Evolutionary conservation across 2,329 filamentous ascomycete species (phyloP).

Genomic region (Penicillium griseofulvum): DNA sequence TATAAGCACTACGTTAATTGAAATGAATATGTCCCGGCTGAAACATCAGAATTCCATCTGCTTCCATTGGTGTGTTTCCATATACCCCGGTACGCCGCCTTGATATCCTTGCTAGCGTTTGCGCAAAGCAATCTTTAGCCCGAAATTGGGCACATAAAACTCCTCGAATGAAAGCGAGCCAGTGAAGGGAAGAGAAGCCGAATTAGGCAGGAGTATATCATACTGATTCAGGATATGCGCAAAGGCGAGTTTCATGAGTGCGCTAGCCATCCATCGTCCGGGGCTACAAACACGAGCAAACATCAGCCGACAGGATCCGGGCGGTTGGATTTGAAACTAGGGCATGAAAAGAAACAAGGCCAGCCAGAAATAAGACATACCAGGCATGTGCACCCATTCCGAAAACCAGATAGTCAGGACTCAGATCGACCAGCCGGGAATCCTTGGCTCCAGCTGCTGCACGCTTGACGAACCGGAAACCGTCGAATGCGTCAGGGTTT

Average conservation of each 20-base stretch:
- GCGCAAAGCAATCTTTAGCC: constrained; percentile 29
- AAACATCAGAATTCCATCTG: neutral
- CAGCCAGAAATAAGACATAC: constrained; percentile 9
- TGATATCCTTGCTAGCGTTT: constrained; percentile 30
- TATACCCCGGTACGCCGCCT: neutral
- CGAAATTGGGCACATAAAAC: constrained; percentile 24
- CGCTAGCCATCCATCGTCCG: constrained; percentile 24
- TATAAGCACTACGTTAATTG: neutral
- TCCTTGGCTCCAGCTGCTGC: constrained; percentile 15
- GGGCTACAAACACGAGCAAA: constrained; percentile 15
- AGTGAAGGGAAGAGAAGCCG: constrained; percentile 3
- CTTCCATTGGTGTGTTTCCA: neutral
- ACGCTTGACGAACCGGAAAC: constrained; percentile 20
- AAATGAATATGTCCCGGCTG: neutral
- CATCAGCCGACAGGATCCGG: constrained; percentile 12
- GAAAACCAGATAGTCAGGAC: constrained; percentile 24
- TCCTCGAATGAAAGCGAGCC: constrained; percentile 25
- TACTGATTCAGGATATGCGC: constrained; percentile 16
- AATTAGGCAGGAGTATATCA: constrained; percentile 15
- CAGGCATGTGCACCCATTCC: constrained; percentile 24
- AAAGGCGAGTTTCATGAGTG: constrained; percentile 19
- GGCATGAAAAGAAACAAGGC: neutral
- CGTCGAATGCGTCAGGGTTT: constrained; percentile 19
- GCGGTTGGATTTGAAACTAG: constrained; percentile 16
- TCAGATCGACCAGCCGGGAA: constrained; percentile 18